These are phyloP conservation scores for Hemileccinum impolitum DNA, from an alignment of 768 basidiomycete species.

Conservation along the genomic window DNA sequence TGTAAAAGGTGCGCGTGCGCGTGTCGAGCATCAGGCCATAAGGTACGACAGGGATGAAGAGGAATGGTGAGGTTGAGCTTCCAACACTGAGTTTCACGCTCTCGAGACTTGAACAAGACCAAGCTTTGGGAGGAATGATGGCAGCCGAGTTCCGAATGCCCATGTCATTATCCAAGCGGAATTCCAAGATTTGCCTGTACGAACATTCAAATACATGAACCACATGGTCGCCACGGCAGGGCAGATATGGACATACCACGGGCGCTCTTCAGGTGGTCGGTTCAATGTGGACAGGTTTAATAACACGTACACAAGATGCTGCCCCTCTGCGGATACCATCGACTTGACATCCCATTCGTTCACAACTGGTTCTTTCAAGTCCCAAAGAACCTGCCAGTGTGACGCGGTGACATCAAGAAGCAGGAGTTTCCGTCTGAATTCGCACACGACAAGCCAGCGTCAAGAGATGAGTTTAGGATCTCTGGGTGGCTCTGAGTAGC, in stretches of 20 bases:
- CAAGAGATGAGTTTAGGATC: background rate
- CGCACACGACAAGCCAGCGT: background rate
- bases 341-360: background rate
- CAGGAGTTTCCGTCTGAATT: background rate
- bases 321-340: background rate
- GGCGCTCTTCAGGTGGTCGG: no score
- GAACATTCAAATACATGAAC: no score
- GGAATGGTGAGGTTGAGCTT: background rate
- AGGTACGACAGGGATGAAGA: background rate
- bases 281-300: no score
- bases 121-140: background rate
- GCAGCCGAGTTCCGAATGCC: no score
- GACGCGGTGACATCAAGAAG: background rate
- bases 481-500: accelerated
- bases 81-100: background rate
- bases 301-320: background rate
- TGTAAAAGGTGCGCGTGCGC: background rate
- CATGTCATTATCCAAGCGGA: background rate
- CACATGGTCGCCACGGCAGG: no score
- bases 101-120: accelerated
- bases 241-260: conserved; percentile 1
- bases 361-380: accelerated
- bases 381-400: conserved; percentile 1
- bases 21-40: background rate
- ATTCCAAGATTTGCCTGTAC: background rate